Conservation (phyloP, 73 alveolate genomes). For the Chromera velia region DNA sequence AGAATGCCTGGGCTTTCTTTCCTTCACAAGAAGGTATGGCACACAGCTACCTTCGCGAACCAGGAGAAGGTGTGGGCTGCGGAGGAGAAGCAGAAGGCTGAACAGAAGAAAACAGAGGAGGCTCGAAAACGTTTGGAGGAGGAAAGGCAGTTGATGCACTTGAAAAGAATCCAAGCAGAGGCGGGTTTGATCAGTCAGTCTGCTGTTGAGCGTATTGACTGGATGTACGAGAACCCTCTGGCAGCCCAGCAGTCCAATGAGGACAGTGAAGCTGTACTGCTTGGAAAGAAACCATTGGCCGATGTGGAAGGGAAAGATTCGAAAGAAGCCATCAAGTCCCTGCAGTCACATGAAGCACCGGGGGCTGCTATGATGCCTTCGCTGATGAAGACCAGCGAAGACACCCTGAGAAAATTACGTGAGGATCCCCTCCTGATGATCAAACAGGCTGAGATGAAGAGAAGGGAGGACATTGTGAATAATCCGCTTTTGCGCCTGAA, state of each 20-base stretch:
- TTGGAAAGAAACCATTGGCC: conserved; percentile 8
- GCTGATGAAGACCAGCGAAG: conserved; percentile 67
- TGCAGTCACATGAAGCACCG: conserved; percentile 14
- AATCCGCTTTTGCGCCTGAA: too few relatives aligned
- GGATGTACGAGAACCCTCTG: conserved; percentile 86
- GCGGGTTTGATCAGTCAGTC: conserved; percentile 76
- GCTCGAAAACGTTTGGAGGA: conserved; percentile 67
- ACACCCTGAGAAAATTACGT: conserved; percentile 58
- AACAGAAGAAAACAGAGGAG: conserved; percentile 58
- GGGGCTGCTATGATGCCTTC: conserved; percentile 53
- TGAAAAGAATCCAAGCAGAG: conserved; percentile 70
- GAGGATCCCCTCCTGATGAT: conserved; percentile 65
- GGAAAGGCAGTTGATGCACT: conserved; percentile 72
- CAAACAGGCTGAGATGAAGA: conserved; percentile 57
- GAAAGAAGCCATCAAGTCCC: conserved; percentile 11
- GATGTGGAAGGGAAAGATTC: conserved; percentile 6
- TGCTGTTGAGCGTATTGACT: conserved; percentile 73
- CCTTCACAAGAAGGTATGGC: conserved; percentile 74
- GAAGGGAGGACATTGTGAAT: conserved; percentile 57
- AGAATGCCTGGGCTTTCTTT: conserved; percentile 70
- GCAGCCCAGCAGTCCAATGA: conserved; percentile 23
- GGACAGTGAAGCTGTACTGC: conserved; percentile 17
- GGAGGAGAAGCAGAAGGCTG: conserved; percentile 63
- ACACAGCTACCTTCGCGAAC: conserved; percentile 74
- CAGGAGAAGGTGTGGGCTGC: conserved; percentile 77